A percentile compares a stretch with the other conserved stretches of the same genome.
phyloP scores from a whole-genome alignment of 2,329 filamentous ascomycete genomes.

The Fusarium sp. region DNA sequence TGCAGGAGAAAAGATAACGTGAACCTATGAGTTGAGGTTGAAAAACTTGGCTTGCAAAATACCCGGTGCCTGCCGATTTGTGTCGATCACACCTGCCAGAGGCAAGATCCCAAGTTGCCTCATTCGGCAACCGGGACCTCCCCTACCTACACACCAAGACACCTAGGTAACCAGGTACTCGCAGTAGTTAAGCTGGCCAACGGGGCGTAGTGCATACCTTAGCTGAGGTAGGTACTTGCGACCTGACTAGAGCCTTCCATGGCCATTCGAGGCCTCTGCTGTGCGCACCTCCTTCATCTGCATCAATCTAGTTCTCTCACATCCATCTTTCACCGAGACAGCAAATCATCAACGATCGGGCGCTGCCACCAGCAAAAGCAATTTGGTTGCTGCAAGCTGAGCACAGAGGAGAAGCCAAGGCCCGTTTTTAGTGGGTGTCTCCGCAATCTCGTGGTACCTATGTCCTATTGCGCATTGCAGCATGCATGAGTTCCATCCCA shows the following conservation, averaged over 20 bases:
- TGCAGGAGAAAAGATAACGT: not conserved
- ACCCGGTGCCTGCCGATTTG: conserved; percentile 1
- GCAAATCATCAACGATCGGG: not conserved
- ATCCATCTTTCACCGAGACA: not conserved
- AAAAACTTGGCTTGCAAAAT: not conserved
- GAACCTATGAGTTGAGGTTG: not conserved
- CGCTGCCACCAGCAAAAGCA: not conserved
- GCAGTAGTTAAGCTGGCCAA: not conserved
- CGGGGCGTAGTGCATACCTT: not conserved
- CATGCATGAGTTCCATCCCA: conserved; percentile 4
- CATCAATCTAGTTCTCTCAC: not conserved
- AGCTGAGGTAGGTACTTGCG: not conserved
- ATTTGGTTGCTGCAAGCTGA: conserved; percentile 1
- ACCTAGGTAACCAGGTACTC: conserved; percentile 18
- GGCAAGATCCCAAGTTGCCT: conserved; percentile 35
- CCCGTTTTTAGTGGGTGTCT: not conserved
- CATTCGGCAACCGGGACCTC: conserved; percentile 23
- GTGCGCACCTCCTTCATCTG: not conserved
- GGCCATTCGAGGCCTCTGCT: not conserved
- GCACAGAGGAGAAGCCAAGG: conserved; percentile 4
- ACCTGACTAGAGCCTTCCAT: not conserved
- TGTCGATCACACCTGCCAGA: conserved; percentile 28
- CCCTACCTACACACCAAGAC: not conserved
- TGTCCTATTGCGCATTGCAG: conserved; percentile 4
- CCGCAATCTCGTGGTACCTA: not conserved